These are phyloP conservation scores for Pseudoneurospora amorphoporcata DNA, from an alignment of 495 filamentous ascomycete species.

Conservation along the genomic window DNA sequence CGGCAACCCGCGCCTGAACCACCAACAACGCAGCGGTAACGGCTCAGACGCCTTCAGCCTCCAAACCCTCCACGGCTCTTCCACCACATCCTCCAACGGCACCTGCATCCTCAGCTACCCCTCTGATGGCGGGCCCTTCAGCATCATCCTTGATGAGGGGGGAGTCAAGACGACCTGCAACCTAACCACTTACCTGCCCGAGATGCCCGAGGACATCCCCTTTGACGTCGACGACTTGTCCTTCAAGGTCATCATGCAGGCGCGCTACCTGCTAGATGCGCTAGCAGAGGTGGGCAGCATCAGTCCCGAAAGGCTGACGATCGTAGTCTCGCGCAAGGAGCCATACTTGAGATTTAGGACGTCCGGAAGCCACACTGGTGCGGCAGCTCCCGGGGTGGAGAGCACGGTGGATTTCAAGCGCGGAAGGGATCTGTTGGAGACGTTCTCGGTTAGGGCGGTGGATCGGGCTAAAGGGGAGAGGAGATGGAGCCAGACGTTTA, in stretches of 20 bases:
- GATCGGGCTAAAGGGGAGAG: background rate
- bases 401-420: slow-evolving; percentile 77
- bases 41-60: slow-evolving; percentile 57
- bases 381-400: slow-evolving; percentile 51
- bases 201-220: slow-evolving; percentile 62
- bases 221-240: slow-evolving; percentile 66
- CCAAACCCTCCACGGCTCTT: slow-evolving; percentile 49
- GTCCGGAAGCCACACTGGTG: slow-evolving; percentile 23
- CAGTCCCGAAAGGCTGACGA: slow-evolving; percentile 46
- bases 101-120: slow-evolving; percentile 74
- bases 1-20: slow-evolving; percentile 33
- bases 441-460: slow-evolving; percentile 48
- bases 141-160: slow-evolving; percentile 69
- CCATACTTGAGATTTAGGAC: slow-evolving; percentile 63
- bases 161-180: slow-evolving; percentile 88
- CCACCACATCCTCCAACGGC: slow-evolving; percentile 28
- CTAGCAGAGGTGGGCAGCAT: slow-evolving; percentile 72
- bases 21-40: background rate
- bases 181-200: slow-evolving; percentile 78
- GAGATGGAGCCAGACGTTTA: slow-evolving; percentile 53
- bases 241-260: slow-evolving; percentile 92
- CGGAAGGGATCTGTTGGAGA: slow-evolving; percentile 63
- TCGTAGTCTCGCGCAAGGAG: slow-evolving; percentile 51
- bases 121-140: slow-evolving; percentile 60
- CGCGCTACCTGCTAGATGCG: slow-evolving; percentile 73